Conservation (phyloP, 495 filamentous ascomycete species). For the Daldinia caldariorum region DNA sequence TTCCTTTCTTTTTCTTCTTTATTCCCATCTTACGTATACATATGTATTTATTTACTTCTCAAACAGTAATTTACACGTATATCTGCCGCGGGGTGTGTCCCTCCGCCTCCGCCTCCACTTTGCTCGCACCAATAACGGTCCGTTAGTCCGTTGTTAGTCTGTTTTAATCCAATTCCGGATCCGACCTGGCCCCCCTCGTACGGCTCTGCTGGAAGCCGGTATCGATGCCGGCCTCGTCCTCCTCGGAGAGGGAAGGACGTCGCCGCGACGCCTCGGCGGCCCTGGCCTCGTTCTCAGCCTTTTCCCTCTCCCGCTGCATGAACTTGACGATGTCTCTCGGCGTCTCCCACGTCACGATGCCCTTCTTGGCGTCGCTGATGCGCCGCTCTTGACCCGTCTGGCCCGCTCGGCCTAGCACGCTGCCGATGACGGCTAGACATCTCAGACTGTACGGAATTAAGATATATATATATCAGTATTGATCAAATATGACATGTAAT, state of each 20-base stretch:
- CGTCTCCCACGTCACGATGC: constrained; percentile 66
- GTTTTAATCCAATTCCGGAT: constrained; percentile 7
- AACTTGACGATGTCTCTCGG: constrained; percentile 51
- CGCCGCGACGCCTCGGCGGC: not conserved
- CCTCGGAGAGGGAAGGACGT: not conserved
- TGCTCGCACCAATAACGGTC: too few relatives aligned
- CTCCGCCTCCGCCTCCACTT: too few relatives aligned
- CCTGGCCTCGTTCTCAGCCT: not conserved
- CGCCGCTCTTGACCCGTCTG: constrained; percentile 76
- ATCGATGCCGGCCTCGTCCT: not conserved
- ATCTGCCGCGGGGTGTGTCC: not conserved
- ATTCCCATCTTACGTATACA: not conserved
- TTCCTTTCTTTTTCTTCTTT: too few relatives aligned
- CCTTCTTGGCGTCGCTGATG: constrained; percentile 66
- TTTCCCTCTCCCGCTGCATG: constrained; percentile 9
- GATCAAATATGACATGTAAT: too few relatives aligned
- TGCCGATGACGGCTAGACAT: constrained; percentile 80
- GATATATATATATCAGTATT: too few relatives aligned
- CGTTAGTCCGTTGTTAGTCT: too few relatives aligned
- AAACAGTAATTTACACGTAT: not conserved
- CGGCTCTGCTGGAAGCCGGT: constrained; percentile 13
- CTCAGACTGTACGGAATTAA: constrained; percentile 69
- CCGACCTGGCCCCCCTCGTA: not conserved
- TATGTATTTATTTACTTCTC: constrained; percentile 1
- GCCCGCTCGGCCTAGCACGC: constrained; percentile 85